Evolutionary conservation across 768 basidiomycete genomes (phyloP).

Genomic region (Boletus pseudo-olivaceus): DNA sequence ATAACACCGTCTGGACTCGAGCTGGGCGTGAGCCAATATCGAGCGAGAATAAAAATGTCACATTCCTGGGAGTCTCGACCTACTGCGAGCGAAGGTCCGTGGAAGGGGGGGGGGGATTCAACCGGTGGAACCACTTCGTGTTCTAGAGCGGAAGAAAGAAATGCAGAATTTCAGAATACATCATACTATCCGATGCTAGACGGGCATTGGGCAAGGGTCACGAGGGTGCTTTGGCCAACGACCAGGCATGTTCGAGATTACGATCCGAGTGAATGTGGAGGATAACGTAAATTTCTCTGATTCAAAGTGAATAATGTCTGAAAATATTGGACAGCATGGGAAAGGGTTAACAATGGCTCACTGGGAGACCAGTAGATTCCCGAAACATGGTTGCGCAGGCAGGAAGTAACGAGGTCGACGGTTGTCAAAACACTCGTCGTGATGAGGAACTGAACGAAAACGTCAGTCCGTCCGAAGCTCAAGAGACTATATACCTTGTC

Average conservation of each 20-base stretch:
- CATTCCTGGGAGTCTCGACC: background rate
- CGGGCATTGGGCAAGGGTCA: background rate
- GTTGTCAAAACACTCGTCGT: constrained; percentile 20
- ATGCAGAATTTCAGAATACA: background rate
- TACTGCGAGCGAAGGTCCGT: background rate
- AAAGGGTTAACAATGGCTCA: background rate
- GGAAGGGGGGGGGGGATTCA: background rate
- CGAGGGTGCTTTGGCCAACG: background rate
- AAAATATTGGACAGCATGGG: background rate
- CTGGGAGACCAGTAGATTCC: background rate
- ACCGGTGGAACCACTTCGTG: background rate
- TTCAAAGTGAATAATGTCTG: background rate
- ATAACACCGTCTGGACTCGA: background rate
- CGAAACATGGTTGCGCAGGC: background rate
- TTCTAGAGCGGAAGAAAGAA: background rate
- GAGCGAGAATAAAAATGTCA: background rate
- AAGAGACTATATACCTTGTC: background rate
- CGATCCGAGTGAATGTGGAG: background rate
- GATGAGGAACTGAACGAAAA: constrained; percentile 1
- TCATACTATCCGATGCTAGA: background rate
- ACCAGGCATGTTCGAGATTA: background rate
- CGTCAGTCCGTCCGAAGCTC: background rate
- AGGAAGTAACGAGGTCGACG: background rate
- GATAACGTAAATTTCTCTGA: background rate
- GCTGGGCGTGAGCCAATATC: background rate